phyloP scores from a whole-genome alignment of 768 basidiomycete genomes.

The Collybia nuda region DNA sequence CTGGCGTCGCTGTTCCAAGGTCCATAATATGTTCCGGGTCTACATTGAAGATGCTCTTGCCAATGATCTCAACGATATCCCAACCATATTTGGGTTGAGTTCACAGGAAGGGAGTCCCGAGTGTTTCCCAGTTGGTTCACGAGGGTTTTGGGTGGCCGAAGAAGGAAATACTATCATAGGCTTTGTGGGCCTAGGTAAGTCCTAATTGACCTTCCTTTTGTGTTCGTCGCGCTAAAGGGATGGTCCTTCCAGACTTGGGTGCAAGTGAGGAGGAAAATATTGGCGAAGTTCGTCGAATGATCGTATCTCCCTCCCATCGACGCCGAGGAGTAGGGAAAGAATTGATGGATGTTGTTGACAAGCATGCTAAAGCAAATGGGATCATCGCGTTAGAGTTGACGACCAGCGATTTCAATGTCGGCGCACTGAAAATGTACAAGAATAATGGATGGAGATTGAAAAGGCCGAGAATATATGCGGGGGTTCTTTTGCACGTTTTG shows the following conservation, averaged over 20 bases:
- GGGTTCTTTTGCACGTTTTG: conserved; percentile 5
- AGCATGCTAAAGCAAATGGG: not conserved
- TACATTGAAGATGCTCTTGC: conserved; percentile 7
- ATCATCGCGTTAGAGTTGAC: not conserved
- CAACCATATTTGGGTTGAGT: conserved; percentile 5
- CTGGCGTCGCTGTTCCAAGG: conserved; percentile 1
- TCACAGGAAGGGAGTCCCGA: conserved; percentile 1
- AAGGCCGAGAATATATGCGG: conserved; percentile 6
- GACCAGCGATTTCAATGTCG: not conserved
- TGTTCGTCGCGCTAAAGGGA: not conserved
- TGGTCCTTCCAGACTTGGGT: not conserved
- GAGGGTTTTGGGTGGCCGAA: conserved; percentile 16
- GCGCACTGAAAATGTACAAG: not conserved
- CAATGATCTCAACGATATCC: conserved; percentile 11
- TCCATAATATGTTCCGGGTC: conserved; percentile 3
- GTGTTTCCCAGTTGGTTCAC: conserved; percentile 5
- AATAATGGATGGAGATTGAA: conserved; percentile 2
- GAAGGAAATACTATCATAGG: conserved; percentile 9
- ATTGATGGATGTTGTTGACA: not conserved
- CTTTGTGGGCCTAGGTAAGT: conserved; percentile 15
- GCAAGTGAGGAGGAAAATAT: not conserved
- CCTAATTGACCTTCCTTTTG: not conserved
- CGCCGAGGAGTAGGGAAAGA: not conserved
- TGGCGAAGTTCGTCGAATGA: not conserved
- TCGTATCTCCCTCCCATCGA: not conserved